Percentiles rank a stretch among this genome's conserved stretches.
These are phyloP conservation scores for Pseudomonodictys pantanalensis DNA, from an alignment of 495 filamentous ascomycete genomes.

Conservation along the genomic window DNA sequence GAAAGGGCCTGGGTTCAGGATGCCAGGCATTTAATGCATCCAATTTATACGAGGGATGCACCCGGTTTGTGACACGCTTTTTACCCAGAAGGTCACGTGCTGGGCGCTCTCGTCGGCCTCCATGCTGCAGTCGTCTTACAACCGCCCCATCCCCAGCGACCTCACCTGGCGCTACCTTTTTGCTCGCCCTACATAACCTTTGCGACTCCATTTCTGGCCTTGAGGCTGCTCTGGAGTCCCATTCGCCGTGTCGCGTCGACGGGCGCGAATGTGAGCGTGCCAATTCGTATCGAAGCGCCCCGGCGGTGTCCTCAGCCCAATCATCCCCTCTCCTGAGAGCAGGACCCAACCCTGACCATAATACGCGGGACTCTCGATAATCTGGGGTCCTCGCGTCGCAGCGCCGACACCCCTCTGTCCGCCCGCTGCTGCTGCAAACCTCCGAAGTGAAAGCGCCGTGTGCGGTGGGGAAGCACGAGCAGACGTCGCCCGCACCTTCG, in stretches of 20 bases:
- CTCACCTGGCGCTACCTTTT: constrained; percentile 3
- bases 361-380: constrained; percentile 11
- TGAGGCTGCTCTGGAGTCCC: not conserved
- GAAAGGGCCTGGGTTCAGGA: no score
- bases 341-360: constrained; percentile 14
- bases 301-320: constrained; percentile 32
- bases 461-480: constrained; percentile 14
- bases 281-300: constrained; percentile 28
- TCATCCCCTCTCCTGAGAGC: constrained; percentile 11
- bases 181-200: not conserved
- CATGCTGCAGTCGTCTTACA: not conserved
- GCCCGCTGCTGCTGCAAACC: constrained; percentile 1
- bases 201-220: not conserved
- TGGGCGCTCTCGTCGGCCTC: not conserved
- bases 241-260: constrained; percentile 12
- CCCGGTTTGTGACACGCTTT: not conserved
- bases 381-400: constrained; percentile 20
- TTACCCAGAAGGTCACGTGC: not conserved
- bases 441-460: not conserved
- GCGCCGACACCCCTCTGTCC: not conserved
- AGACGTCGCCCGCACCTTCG: not conserved
- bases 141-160: not conserved
- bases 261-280: constrained; percentile 27
- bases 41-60: not conserved
- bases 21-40: not conserved